phyloP scores from a whole-genome alignment of 345 rosid genomes.

The Gossypium anomalum region DNA sequence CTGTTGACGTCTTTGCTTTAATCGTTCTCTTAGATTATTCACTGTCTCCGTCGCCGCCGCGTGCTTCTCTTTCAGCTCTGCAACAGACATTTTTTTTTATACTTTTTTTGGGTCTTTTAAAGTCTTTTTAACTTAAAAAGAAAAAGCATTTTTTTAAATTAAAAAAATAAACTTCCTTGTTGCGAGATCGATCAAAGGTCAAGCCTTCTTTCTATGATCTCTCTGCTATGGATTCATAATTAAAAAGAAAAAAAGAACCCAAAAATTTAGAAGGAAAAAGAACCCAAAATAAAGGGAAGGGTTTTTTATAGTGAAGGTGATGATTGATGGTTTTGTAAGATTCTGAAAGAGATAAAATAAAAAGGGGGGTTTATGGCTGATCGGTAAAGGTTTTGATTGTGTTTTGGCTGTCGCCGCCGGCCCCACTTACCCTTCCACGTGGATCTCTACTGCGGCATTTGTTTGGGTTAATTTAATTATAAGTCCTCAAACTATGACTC shows the following conservation, averaged over 20 bases:
- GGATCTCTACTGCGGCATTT: neutral
- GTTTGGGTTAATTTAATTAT: too few relatives aligned
- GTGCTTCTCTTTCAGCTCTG: conserved; percentile 91
- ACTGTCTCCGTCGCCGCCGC: conserved; percentile 62
- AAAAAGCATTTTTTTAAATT: conserved; percentile 4
- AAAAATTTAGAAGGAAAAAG: too few relatives aligned
- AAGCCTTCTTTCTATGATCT: neutral
- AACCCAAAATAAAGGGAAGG: neutral
- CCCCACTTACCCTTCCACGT: conserved; percentile 20
- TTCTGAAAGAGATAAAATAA: neutral
- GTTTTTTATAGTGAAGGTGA: neutral
- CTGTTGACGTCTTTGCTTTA: conserved; percentile 77
- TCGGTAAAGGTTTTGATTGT: neutral
- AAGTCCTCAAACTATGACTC: too few relatives aligned
- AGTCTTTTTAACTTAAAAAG: neutral
- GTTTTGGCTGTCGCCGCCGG: conserved; percentile 34
- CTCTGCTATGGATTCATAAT: neutral
- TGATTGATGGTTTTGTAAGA: neutral
- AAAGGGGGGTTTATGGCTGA: neutral
- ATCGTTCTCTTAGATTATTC: conserved; percentile 57
- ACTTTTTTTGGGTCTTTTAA: conserved; percentile 11
- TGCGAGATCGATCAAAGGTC: conserved; percentile 12
- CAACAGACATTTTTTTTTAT: conserved; percentile 55
- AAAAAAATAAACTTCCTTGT: neutral
- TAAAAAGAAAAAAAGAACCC: neutral